A percentile compares a stretch with the other conserved stretches of the same genome.
phyloP scores from a whole-genome alignment of 2,329 filamentous ascomycete genomes.

The Sporothrix dimorphospora region DNA sequence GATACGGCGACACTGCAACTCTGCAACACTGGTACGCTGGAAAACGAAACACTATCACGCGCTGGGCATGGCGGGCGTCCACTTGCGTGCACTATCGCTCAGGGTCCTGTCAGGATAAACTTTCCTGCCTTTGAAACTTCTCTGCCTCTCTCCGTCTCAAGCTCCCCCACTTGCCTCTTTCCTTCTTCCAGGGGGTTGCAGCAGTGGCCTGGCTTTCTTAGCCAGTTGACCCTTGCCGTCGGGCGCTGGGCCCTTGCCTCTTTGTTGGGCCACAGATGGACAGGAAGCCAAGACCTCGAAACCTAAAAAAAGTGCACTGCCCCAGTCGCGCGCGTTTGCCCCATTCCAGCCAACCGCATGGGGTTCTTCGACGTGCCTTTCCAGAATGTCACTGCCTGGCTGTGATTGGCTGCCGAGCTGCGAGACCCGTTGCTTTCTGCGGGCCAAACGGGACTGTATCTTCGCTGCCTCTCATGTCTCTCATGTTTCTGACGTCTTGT shows the following conservation, averaged over 20 bases:
- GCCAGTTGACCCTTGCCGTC: slow-evolving; percentile 10
- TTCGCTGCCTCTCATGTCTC: neutral
- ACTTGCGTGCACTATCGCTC: neutral
- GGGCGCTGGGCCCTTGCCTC: neutral
- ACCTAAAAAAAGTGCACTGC: slow-evolving; percentile 26
- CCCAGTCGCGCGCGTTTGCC: slow-evolving; percentile 17
- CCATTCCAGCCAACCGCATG: slow-evolving; percentile 26
- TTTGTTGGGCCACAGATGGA: neutral
- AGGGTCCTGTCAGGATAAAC: slow-evolving; percentile 1
- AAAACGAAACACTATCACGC: neutral
- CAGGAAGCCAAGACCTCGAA: slow-evolving; percentile 4
- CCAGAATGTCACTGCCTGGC: slow-evolving; percentile 30
- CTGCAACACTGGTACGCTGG: neutral
- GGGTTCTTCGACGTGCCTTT: slow-evolving; percentile 18
- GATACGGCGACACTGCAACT: neutral
- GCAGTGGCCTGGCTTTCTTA: neutral
- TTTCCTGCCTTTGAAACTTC: neutral
- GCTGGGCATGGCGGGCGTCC: neutral
- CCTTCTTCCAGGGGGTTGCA: slow-evolving; percentile 1
- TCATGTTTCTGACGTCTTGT: neutral
- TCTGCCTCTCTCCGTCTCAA: neutral
- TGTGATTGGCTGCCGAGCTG: slow-evolving; percentile 25
- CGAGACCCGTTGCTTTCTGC: too few relatives aligned
- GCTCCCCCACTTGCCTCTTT: neutral
- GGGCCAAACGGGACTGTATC: too few relatives aligned